Evolutionary conservation across 306 rosid species (phyloP).

Genomic region (Canavalia gladiata): DNA sequence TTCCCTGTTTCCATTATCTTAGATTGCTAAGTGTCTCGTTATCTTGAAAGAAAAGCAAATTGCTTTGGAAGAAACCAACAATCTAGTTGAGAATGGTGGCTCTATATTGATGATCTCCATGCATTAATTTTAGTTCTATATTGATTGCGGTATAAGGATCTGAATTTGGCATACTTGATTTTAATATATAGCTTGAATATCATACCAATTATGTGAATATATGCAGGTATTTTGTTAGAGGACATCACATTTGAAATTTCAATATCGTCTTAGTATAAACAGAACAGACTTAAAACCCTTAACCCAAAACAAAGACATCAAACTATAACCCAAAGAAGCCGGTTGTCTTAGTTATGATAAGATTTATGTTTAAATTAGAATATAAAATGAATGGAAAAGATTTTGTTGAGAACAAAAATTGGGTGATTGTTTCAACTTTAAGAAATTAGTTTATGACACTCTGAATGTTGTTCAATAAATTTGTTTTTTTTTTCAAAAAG

Average conservation of each 20-base stretch:
- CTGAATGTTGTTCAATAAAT: too few species aligned
- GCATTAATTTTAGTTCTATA: constrained; percentile 4
- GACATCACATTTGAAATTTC: neutral
- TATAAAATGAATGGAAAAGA: too few species aligned
- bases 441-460: too few species aligned
- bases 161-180: constrained; percentile 26
- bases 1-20: constrained; percentile 35
- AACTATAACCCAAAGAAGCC: too few species aligned
- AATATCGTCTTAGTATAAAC: too few species aligned
- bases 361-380: too few species aligned
- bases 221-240: constrained; percentile 16
- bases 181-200: neutral
- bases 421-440: too few species aligned
- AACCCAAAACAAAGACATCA: too few species aligned
- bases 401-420: too few species aligned
- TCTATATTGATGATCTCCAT: neutral
- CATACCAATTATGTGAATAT: neutral
- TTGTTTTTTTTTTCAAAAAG: too few species aligned
- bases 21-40: constrained; percentile 49
- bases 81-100: constrained; percentile 26
- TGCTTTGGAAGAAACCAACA: constrained; percentile 52
- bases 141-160: neutral
- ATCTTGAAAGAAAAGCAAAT: constrained; percentile 52
- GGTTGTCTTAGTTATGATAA: too few species aligned
- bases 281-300: too few species aligned